Evolutionary conservation across 305 asterid genomes (phyloP).

Genomic region (Fraxinus velutina): DNA sequence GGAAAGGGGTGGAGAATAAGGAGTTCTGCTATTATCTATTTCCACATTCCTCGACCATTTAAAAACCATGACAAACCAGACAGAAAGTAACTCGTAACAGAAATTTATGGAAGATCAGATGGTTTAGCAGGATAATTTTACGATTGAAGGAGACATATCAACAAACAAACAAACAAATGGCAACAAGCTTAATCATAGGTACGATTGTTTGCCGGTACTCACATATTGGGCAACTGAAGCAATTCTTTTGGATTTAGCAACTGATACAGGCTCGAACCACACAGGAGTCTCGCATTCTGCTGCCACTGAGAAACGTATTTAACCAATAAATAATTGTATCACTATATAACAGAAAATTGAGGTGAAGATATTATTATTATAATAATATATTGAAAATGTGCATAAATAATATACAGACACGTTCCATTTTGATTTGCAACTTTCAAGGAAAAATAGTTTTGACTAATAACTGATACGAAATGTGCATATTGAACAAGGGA

Average conservation of each 20-base stretch:
- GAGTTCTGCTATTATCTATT: neutral
- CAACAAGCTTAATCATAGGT: neutral
- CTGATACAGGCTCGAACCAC: constrained; percentile 98
- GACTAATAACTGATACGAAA: neutral
- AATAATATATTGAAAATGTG: neutral
- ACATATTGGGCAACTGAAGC: constrained; percentile 68
- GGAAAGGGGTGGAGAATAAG: neutral
- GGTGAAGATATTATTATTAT: neutral
- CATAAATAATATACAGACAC: neutral
- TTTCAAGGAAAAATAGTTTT: neutral
- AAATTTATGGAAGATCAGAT: constrained; percentile 3
- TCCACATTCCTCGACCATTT: neutral
- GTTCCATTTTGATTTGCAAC: neutral
- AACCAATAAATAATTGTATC: constrained; percentile 18
- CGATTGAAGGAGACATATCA: neutral
- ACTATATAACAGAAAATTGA: neutral
- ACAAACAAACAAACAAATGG: neutral
- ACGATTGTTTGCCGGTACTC: constrained; percentile 28
- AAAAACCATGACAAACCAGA: neutral
- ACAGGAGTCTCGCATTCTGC: constrained; percentile 58
- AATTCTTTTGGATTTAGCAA: constrained; percentile 69
- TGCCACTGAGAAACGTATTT: constrained; percentile 56
- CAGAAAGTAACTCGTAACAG: neutral
- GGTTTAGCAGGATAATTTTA: neutral
- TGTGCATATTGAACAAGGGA: neutral